Conservation (phyloP, 2,329 filamentous ascomycete genomes). For the Sarocladiaceae sp. region DNA sequence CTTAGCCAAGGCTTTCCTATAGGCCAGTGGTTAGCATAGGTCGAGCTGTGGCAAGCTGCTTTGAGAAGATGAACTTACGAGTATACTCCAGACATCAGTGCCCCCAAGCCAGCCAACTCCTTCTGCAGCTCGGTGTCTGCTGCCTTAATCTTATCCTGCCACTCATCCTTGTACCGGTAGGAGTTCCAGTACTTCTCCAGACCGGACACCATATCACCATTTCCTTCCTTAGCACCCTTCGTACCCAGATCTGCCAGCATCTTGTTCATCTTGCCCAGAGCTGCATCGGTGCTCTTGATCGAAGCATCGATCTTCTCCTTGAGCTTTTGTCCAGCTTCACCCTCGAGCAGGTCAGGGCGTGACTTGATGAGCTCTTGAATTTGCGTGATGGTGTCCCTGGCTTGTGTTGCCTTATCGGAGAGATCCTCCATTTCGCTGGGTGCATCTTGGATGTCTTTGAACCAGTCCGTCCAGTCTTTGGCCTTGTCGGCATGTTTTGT, state of each 20-base stretch:
- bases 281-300: slow-evolving; percentile 20
- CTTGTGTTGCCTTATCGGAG: slow-evolving; percentile 21
- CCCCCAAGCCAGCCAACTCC: slow-evolving; percentile 22
- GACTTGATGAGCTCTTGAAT: slow-evolving; percentile 24
- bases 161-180: slow-evolving; percentile 27
- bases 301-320: slow-evolving; percentile 24
- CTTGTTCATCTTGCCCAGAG: slow-evolving; percentile 24
- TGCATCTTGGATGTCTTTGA: slow-evolving; percentile 25
- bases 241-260: slow-evolving; percentile 23
- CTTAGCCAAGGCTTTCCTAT: slow-evolving; percentile 24
- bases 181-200: slow-evolving; percentile 28
- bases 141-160: slow-evolving; percentile 25
- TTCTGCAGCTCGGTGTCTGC: slow-evolving; percentile 25
- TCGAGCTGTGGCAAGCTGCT: too few relatives aligned
- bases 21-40: too few relatives aligned
- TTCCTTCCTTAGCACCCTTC: slow-evolving; percentile 15
- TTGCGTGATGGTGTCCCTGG: slow-evolving; percentile 26
- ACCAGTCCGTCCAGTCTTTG: slow-evolving; percentile 30
- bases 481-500: slow-evolving; percentile 25
- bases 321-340: slow-evolving; percentile 22
- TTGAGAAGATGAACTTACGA: slow-evolving; percentile 19
- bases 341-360: slow-evolving; percentile 26
- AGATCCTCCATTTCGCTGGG: slow-evolving; percentile 25
- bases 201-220: slow-evolving; percentile 17
- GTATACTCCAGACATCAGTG: slow-evolving; percentile 28